These are phyloP conservation scores for Puya raimondii DNA, from an alignment of 176 grass and related monocot species.

Conservation along the genomic window DNA sequence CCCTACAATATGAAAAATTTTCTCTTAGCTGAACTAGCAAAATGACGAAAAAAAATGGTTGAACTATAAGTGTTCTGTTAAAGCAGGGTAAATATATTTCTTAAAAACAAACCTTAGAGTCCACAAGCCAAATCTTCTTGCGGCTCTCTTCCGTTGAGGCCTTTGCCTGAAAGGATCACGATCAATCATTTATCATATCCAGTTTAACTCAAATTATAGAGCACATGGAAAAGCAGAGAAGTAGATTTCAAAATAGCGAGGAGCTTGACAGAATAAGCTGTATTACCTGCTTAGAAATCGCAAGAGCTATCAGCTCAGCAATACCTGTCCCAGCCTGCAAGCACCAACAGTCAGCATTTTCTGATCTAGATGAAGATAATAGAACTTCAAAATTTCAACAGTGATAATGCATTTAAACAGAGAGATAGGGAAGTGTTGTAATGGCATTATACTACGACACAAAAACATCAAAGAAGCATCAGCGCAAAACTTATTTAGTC, in stretches of 20 bases:
- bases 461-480: too few relatives aligned
- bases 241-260: constrained; percentile 7
- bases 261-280: neutral
- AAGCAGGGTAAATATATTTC: constrained; percentile 4
- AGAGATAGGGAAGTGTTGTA: neutral
- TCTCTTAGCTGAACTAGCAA: constrained; percentile 1
- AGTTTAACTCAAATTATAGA: neutral
- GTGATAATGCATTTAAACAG: neutral
- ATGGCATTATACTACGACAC: too few relatives aligned
- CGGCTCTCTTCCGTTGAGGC: constrained; percentile 54
- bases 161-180: constrained; percentile 38
- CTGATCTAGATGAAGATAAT: neutral
- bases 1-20: constrained; percentile 39
- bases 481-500: too few relatives aligned
- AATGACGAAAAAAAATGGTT: neutral
- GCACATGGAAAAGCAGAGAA: constrained; percentile 5
- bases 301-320: constrained; percentile 72
- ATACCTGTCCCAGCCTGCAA: constrained; percentile 93
- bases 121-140: constrained; percentile 92
- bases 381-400: neutral
- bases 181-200: constrained; percentile 7
- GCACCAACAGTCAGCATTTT: constrained; percentile 7
- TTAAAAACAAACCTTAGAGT: constrained; percentile 58
- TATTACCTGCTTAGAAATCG: constrained; percentile 53
- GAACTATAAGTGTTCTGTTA: neutral